Conservation (phyloP, 345 rosid genomes). For the Garcia nutans region DNA sequence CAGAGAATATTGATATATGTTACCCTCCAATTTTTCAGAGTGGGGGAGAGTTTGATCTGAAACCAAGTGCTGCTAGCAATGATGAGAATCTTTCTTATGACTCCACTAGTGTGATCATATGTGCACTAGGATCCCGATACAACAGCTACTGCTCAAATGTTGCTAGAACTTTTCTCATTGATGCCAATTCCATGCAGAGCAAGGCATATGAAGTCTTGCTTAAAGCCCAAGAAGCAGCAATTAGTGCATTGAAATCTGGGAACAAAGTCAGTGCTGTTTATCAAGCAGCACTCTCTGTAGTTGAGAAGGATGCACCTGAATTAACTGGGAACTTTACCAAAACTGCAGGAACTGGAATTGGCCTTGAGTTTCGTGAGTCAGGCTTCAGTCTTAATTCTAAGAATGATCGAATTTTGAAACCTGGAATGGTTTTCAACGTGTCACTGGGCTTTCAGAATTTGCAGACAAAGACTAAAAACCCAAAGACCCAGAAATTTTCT, state of each 20-base stretch:
- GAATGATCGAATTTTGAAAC: constrained; percentile 62
- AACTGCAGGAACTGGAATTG: constrained; percentile 97
- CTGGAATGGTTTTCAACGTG: constrained; percentile 79
- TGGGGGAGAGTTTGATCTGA: constrained; percentile 89
- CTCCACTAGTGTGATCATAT: constrained; percentile 79
- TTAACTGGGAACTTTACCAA: constrained; percentile 65
- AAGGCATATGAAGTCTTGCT: constrained; percentile 91
- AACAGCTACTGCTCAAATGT: constrained; percentile 92
- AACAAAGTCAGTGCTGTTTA: constrained; percentile 61
- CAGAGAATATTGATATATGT: constrained; percentile 91
- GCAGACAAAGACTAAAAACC: constrained; percentile 50
- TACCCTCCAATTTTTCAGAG: constrained; percentile 97
- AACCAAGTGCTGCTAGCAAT: constrained; percentile 90
- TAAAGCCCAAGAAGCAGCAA: constrained; percentile 91
- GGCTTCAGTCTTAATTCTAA: constrained; percentile 75
- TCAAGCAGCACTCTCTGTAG: constrained; percentile 73
- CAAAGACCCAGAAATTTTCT: constrained; percentile 66
- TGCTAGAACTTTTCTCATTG: constrained; percentile 80
- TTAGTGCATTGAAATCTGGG: constrained; percentile 69
- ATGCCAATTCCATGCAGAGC: constrained; percentile 75
- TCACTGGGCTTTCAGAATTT: constrained; percentile 88
- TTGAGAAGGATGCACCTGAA: constrained; percentile 82
- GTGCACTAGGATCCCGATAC: constrained; percentile 83
- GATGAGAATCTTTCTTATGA: constrained; percentile 77
- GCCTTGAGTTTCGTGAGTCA: constrained; percentile 92